These are phyloP conservation scores for Colletotrichum sp. DNA, from an alignment of 2,329 filamentous ascomycete genomes.

Conservation along the genomic window DNA sequence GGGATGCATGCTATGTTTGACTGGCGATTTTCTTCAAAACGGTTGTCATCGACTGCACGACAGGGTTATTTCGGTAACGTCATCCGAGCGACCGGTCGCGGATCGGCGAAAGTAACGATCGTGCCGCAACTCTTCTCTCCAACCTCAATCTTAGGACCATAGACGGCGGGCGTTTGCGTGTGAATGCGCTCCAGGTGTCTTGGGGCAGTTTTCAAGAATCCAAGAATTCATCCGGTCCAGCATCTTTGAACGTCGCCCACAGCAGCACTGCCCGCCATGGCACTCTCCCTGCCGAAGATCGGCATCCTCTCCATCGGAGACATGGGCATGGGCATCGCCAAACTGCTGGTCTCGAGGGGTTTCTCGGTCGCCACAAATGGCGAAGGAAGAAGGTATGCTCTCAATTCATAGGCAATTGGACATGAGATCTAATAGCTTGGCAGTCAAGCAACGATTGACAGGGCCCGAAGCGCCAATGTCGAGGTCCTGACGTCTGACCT, in stretches of 20 bases:
- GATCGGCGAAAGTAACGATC: neutral
- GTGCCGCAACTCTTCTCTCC: neutral
- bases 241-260: neutral
- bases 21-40: neutral
- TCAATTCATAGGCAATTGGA: too few species aligned
- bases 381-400: slow-evolving; percentile 48
- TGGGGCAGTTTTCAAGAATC: neutral
- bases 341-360: slow-evolving; percentile 49
- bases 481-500: slow-evolving; percentile 60
- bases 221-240: neutral
- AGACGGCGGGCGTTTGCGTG: fast-evolving
- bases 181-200: neutral
- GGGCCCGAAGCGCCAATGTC: slow-evolving; percentile 58
- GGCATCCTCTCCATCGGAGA: slow-evolving; percentile 59
- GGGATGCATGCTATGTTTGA: neutral
- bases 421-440: too few species aligned
- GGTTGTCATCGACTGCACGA: neutral
- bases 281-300: slow-evolving; percentile 34
- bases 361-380: slow-evolving; percentile 55
- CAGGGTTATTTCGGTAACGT: neutral
- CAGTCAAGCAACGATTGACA: slow-evolving; percentile 62
- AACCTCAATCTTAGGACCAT: neutral
- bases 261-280: neutral
- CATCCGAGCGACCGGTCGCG: neutral
- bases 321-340: slow-evolving; percentile 59